phyloP scores from a whole-genome alignment of 179 eudicot genomes.

The Kewa caespitosa region DNA sequence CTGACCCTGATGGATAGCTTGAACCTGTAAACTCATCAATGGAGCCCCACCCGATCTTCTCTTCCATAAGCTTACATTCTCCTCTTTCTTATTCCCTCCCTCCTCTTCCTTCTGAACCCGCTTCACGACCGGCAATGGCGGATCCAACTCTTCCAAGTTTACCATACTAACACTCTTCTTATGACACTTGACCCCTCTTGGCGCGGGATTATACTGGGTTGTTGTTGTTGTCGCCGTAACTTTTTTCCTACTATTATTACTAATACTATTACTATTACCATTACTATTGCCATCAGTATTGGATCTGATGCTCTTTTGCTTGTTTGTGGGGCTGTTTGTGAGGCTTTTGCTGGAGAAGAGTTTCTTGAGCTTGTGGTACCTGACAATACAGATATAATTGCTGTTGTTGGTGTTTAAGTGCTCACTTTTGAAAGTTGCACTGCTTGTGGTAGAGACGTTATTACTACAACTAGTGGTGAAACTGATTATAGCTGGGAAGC shows the following conservation, averaged over 20 bases:
- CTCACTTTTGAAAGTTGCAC: conserved; percentile 11
- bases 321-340: conserved; percentile 22
- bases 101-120: conserved; percentile 17
- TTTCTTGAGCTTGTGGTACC: conserved; percentile 41
- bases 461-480: conserved; percentile 7
- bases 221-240: too few relatives aligned
- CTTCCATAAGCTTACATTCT: conserved; percentile 56
- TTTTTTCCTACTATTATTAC: neutral
- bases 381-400: conserved; percentile 24
- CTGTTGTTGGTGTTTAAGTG: neutral
- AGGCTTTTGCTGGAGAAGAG: conserved; percentile 46
- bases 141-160: conserved; percentile 62
- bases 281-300: conserved; percentile 11
- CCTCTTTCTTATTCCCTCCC: conserved; percentile 21
- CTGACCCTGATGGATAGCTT: conserved; percentile 26
- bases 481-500: conserved; percentile 33
- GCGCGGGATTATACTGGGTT: too few relatives aligned
- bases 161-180: conserved; percentile 22
- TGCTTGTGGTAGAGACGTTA: conserved; percentile 4
- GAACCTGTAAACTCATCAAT: conserved; percentile 50
- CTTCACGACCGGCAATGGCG: conserved; percentile 79
- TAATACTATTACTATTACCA: neutral
- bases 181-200: too few relatives aligned
- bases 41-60: conserved; percentile 57
- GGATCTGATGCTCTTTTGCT: too few relatives aligned